Base-by-base conservation (phyloP, 2,329 filamentous ascomycete species). In the Malbranchea cinnamomea region DNA sequence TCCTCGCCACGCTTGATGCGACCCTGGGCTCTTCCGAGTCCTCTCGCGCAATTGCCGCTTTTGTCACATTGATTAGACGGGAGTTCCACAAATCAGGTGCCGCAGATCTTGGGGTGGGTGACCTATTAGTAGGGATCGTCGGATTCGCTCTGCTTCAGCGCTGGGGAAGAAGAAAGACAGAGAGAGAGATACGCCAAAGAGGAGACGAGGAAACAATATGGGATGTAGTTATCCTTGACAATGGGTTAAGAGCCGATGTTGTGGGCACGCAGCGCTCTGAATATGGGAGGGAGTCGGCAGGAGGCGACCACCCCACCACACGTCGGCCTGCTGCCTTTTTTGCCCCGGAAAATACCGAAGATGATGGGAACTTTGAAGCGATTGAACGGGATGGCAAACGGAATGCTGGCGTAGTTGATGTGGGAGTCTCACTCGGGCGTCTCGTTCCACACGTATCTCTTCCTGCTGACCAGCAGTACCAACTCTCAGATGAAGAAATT, bases 261-360 rank as follows among this genome's bases (percentile, higher is more conserved):
- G 49, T 63, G 11, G 56, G 53, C n/a, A 56, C 53, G 21, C 51
- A 50, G 33, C 48, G 48, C 28, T 45, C 52, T 23, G 47, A 47
- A 24, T 51, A 48, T 29, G 37, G 41, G 14, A 31, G 37, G 24
- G 56, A 57, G 2, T 53, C 62, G 6, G 61, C 68, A 19, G 59
- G 62, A 14, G 44, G 60, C 2, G 53, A 59, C 10, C 41, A 49
- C 47, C 23, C 59, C 53, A 25, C 62, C 69, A 28, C 69, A 58
- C n/a, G n/a, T n/a, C 46, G 63, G 55, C 37, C 67, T 66, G 38
- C 74, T 69, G 63, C 62, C 6, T 61, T 62, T 30, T 41, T 58
- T 28, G 49, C 51, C 25, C 49, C 56, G 4, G 48, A 49, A 4
- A 46, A 39, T 2, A 15, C 27, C 3, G 33, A 44, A 8, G 47